phyloP scores from a whole-genome alignment of 2,329 filamentous ascomycete species.

The Colletotrichum karsti region DNA sequence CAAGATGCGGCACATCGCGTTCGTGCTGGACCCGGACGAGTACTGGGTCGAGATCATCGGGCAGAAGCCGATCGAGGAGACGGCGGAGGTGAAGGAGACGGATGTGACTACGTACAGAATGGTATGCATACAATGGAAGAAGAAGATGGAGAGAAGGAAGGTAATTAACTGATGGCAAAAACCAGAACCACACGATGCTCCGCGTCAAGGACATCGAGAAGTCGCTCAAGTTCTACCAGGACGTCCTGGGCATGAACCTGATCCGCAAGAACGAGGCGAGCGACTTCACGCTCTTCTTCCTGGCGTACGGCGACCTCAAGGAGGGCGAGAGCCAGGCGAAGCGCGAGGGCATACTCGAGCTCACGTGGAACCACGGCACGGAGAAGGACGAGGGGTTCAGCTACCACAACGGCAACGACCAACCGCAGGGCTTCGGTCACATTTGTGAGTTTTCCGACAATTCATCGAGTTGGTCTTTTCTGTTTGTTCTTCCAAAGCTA shows the following conservation, averaged over 20 bases:
- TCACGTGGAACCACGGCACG: constrained; percentile 86
- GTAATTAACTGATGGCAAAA: background rate
- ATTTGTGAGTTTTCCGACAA: constrained; percentile 82
- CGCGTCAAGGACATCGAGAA: constrained; percentile 84
- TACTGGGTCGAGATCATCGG: constrained; percentile 89
- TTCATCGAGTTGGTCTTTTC: too few species aligned
- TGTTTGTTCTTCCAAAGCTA: too few species aligned
- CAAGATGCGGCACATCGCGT: constrained; percentile 87
- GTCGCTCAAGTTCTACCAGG: constrained; percentile 83
- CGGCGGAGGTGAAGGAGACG: constrained; percentile 76
- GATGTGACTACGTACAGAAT: constrained; percentile 80
- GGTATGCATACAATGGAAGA: constrained; percentile 53
- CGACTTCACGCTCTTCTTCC: constrained; percentile 91
- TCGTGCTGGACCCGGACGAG: constrained; percentile 86
- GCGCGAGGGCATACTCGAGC: constrained; percentile 85
- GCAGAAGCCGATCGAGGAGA: constrained; percentile 75
- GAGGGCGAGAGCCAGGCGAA: constrained; percentile 66
- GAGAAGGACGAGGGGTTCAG: constrained; percentile 86
- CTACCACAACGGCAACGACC: constrained; percentile 92
- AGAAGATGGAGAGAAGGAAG: too few species aligned
- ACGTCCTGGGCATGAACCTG: constrained; percentile 88
- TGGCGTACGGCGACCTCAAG: constrained; percentile 73
- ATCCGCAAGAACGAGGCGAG: constrained; percentile 77
- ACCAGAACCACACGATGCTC: constrained; percentile 90
- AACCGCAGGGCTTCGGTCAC: constrained; percentile 94